Evolutionary conservation across 2,329 filamentous ascomycete species (phyloP).

Genomic region (Monosporascus cannonballus): DNA sequence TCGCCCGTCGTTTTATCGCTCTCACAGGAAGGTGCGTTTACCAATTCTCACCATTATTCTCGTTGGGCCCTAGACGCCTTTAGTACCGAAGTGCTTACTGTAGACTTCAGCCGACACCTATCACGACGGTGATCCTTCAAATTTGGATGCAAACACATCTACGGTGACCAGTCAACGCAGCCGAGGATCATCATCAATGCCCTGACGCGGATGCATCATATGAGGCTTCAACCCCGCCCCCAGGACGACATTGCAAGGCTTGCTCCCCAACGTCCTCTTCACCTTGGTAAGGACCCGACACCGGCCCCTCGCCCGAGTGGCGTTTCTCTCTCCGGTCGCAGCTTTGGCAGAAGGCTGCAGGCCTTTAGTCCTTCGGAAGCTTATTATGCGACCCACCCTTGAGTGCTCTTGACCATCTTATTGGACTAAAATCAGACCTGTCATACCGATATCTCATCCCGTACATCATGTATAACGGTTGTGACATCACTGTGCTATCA

Average conservation of each 20-base stretch:
- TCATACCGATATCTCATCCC: background rate
- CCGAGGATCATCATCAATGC: background rate
- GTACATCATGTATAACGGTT: background rate
- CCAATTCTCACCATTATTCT: background rate
- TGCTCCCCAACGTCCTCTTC: background rate
- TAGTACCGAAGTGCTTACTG: background rate
- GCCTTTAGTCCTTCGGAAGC: too few relatives aligned
- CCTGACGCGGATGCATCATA: background rate
- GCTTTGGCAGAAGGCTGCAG: background rate
- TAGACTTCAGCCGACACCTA: background rate
- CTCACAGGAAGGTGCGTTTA: background rate
- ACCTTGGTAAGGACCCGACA: background rate
- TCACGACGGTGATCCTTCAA: background rate
- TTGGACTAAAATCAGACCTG: too few relatives aligned
- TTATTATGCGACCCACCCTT: too few relatives aligned
- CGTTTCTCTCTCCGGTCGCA: background rate
- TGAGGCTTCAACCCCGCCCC: background rate
- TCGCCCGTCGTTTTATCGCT: background rate
- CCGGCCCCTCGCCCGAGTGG: background rate
- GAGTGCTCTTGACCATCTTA: too few relatives aligned
- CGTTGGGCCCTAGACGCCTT: background rate
- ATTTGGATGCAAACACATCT: background rate
- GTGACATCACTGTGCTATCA: background rate
- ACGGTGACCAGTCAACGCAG: background rate
- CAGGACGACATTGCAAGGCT: background rate